These are phyloP conservation scores for Fusarium sp. DNA, from an alignment of 2,329 filamentous ascomycete species.

Conservation along the genomic window DNA sequence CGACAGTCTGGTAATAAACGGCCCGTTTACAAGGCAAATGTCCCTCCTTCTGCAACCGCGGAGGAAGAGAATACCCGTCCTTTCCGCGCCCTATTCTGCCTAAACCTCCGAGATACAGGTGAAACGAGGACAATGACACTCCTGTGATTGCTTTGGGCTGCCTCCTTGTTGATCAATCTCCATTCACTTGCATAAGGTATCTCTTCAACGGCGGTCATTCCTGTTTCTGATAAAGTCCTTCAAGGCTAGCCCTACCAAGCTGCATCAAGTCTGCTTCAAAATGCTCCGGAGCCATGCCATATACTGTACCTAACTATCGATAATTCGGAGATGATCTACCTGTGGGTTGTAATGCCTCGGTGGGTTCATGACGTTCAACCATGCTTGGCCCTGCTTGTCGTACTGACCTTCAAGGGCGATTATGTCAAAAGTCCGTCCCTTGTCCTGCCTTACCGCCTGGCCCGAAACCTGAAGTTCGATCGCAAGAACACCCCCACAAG, in stretches of 20 bases:
- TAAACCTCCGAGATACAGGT: slow-evolving; percentile 14
- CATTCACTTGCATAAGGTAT: neutral
- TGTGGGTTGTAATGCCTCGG: neutral
- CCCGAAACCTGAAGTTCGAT: neutral
- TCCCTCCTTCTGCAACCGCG: neutral
- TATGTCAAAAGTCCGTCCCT: neutral
- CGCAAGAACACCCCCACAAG: neutral
- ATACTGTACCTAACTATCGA: neutral
- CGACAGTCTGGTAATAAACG: slow-evolving; percentile 29
- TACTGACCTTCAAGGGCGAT: neutral
- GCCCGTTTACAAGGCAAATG: slow-evolving; percentile 15
- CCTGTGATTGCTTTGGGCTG: neutral
- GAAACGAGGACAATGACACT: slow-evolving; percentile 11
- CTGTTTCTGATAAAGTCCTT: slow-evolving; percentile 9
- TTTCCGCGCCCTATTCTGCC: slow-evolving; percentile 14
- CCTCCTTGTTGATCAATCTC: slow-evolving; percentile 6
- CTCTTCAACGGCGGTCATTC: neutral
- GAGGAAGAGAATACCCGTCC: slow-evolving; percentile 3
- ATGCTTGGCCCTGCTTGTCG: neutral
- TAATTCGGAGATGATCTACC: slow-evolving; percentile 1
- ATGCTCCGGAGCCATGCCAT: neutral
- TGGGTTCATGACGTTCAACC: slow-evolving; percentile 4
- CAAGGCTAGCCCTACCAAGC: slow-evolving; percentile 25
- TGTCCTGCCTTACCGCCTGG: slow-evolving; percentile 1
- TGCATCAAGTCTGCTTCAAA: neutral